Base-by-base conservation (phyloP, 2,329 filamentous ascomycete species). In the Ascochyta lentis region DNA sequence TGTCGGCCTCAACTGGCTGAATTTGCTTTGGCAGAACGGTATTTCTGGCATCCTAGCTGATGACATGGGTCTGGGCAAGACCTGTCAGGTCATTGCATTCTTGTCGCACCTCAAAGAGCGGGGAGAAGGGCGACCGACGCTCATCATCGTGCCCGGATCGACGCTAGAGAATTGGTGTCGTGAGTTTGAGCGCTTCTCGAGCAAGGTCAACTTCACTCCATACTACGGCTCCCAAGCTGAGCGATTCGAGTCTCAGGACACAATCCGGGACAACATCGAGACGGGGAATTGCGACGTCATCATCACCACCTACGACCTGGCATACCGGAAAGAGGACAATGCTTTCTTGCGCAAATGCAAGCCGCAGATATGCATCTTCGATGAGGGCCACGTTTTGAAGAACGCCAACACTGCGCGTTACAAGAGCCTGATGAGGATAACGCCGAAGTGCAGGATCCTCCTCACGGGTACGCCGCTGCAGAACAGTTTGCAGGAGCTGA, bases 11-110 rank as follows among this genome's bases (percentile, higher is more conserved):
- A 98, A 98, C 71, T 99, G 95, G 95, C 84, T 99, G 69, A 87
- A 88, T 51, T 78, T 98, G 41, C 83, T 99, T 13, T 96, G 92
- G 78, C 83, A 88, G 48, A 87, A 90, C 54, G 83, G 87, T 26
- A 84, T 96, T 47, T 94, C 91, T 41, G 94, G 92, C 60, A 98
- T 99, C 53, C 81, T 99, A 16, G 95, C 95, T 1, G 95, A 99
- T 72, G 95, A 99, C 72, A 99, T 99, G 95, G 95, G 91, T 47
- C 68, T 86, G 37, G 95, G 95, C 41, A 99, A 99, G 81, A 99
- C 95, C 0, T 97, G 92, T 67, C 94, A 99, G 70, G 92, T 98
- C 59, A 96, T 99, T 64, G 88, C 92, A 0, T 92, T 99, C 67
- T 83, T 99, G 41, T 90, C 92, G 15, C 89, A 96, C 66, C 80